Conservation (phyloP, 768 basidiomycete genomes). For the Leccinum truebloodii region DNA sequence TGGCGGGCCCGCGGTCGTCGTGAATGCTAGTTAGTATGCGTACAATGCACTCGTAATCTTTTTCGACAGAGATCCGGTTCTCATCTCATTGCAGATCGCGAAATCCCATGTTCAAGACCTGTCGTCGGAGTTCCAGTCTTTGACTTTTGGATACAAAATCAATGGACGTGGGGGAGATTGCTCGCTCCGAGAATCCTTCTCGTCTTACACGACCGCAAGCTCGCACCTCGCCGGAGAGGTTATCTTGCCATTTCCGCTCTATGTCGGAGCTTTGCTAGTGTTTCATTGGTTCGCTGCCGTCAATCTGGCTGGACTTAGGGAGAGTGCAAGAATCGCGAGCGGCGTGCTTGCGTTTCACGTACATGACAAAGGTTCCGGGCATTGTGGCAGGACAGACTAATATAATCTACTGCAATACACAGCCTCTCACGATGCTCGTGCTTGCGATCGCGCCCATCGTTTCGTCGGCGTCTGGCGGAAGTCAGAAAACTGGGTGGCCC, state of each 20-base stretch:
- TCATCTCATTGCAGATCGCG: too few relatives aligned
- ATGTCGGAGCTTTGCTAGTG: slow-evolving; percentile 55
- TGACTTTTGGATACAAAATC: too few relatives aligned
- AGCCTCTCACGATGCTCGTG: slow-evolving; percentile 46
- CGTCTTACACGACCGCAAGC: slow-evolving; percentile 50
- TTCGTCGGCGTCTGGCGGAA: slow-evolving; percentile 55
- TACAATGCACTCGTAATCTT: too few relatives aligned
- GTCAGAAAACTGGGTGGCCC: slow-evolving; percentile 53
- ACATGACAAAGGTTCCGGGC: slow-evolving; percentile 18
- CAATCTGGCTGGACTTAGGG: slow-evolving; percentile 58
- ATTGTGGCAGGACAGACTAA: neutral
- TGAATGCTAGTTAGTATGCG: too few relatives aligned
- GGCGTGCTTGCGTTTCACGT: slow-evolving; percentile 64
- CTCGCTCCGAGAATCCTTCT: too few relatives aligned
- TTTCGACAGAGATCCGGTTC: too few relatives aligned
- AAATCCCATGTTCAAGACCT: too few relatives aligned
- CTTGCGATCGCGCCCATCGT: slow-evolving; percentile 52
- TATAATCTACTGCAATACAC: neutral
- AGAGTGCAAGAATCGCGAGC: slow-evolving; percentile 62
- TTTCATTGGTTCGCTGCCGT: slow-evolving; percentile 53
- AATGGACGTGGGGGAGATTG: too few relatives aligned
- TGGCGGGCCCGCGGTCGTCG: too few relatives aligned
- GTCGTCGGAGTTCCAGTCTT: too few relatives aligned
- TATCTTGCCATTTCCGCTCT: slow-evolving; percentile 53
- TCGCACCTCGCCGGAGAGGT: slow-evolving; percentile 69